phyloP scores from a whole-genome alignment of 495 filamentous ascomycete genomes.

The Hyaloscypha variabilis region DNA sequence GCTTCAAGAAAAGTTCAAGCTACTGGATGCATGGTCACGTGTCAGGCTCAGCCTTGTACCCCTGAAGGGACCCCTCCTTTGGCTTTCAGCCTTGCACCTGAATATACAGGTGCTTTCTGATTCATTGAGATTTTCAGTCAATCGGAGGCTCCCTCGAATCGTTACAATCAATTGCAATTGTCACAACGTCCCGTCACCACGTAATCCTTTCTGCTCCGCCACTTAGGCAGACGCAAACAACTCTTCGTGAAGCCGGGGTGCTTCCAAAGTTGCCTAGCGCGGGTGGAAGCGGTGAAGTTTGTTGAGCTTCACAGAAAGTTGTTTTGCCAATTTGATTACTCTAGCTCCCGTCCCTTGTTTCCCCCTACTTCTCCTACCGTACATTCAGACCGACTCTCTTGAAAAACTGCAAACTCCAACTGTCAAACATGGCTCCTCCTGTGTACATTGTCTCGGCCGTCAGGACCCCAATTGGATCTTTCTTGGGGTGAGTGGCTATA shows the following conservation, averaged over 20 bases:
- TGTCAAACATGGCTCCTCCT: slow-evolving; percentile 50
- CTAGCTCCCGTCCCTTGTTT: background rate
- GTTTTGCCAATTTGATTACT: slow-evolving; percentile 2
- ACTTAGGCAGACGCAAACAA: too few species aligned
- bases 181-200: background rate
- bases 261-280: background rate
- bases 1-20: slow-evolving; percentile 5
- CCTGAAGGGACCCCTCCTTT: background rate
- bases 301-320: slow-evolving; percentile 6
- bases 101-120: background rate
- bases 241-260: background rate
- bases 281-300: background rate
- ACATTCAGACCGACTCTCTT: slow-evolving; percentile 10
- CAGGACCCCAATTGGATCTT: slow-evolving; percentile 89
- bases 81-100: background rate
- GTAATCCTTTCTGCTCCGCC: background rate
- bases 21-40: slow-evolving; percentile 6
- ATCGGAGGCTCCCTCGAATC: background rate
- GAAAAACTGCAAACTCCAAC: background rate
- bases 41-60: slow-evolving; percentile 24
- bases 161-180: background rate
- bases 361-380: background rate
- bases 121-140: background rate
- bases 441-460: slow-evolving; percentile 95
- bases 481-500: slow-evolving; percentile 75